These are phyloP conservation scores for Penicillium sp. DNA, from an alignment of 2,329 filamentous ascomycete species.

Conservation along the genomic window DNA sequence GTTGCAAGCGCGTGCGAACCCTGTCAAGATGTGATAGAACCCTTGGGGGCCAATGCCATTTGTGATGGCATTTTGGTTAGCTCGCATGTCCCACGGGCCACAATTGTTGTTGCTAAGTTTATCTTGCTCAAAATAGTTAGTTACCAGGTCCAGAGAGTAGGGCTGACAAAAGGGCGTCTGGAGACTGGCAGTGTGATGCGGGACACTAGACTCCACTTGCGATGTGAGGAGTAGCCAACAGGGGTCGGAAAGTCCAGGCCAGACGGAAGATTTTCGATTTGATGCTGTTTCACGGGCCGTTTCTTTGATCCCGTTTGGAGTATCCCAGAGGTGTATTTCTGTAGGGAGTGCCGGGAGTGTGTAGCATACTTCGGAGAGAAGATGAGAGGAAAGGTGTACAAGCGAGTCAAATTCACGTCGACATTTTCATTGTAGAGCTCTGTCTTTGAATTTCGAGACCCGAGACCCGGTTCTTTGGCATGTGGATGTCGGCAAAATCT, in stretches of 20 bases:
- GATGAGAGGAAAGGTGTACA: neutral
- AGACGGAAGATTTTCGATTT: neutral
- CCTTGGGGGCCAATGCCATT: slow-evolving; percentile 7
- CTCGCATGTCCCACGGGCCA: neutral
- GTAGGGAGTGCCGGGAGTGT: neutral
- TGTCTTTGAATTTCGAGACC: neutral
- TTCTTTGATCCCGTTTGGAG: neutral
- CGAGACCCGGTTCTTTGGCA: neutral
- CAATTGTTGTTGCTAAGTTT: slow-evolving; percentile 7
- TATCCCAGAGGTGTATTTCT: neutral
- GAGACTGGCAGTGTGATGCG: neutral
- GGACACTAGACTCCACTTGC: neutral
- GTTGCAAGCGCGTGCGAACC: slow-evolving; percentile 9
- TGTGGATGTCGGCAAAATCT: neutral
- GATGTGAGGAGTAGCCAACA: neutral
- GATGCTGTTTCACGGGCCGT: neutral
- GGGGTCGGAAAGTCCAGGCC: neutral
- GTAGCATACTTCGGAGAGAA: neutral
- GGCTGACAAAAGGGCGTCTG: slow-evolving; percentile 1
- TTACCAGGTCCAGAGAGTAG: neutral
- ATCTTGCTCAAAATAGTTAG: slow-evolving; percentile 5
- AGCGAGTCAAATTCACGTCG: neutral
- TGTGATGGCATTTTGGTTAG: neutral
- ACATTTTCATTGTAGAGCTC: neutral
- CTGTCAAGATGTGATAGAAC: slow-evolving; percentile 10